Percentiles rank a stretch among this genome's conserved stretches.
Evolutionary conservation across 495 filamentous ascomycete species (phyloP).

Genomic region (Penicillium argentinense): DNA sequence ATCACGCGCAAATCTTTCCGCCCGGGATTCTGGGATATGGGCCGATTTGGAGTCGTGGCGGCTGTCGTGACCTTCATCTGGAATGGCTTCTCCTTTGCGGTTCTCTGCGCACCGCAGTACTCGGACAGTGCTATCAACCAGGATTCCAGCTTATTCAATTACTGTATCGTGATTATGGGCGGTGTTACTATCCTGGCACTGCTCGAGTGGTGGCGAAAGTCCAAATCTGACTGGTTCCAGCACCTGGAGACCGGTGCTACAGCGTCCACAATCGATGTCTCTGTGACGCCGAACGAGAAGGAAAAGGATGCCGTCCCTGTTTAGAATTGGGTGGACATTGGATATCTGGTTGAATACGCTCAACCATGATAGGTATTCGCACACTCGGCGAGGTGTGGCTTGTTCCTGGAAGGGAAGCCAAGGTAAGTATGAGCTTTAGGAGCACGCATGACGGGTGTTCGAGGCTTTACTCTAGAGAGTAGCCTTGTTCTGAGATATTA

Average conservation of each 20-base stretch:
- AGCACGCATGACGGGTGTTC: slow-evolving; percentile 41
- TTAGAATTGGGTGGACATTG: too few species aligned
- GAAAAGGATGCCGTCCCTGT: background rate
- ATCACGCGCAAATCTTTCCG: slow-evolving; percentile 33
- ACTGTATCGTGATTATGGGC: slow-evolving; percentile 39
- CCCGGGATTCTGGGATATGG: slow-evolving; percentile 32
- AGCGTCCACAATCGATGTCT: slow-evolving; percentile 11
- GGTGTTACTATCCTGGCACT: slow-evolving; percentile 34
- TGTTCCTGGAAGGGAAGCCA: background rate
- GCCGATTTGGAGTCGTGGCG: slow-evolving; percentile 27
- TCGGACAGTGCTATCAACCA: slow-evolving; percentile 23
- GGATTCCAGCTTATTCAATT: slow-evolving; percentile 34
- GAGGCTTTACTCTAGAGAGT: slow-evolving; percentile 28
- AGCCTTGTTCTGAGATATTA: slow-evolving; percentile 47
- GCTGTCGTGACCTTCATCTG: slow-evolving; percentile 37
- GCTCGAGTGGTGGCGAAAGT: slow-evolving; percentile 39
- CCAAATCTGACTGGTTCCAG: slow-evolving; percentile 31
- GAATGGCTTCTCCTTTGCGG: slow-evolving; percentile 37
- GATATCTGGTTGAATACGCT: too few species aligned
- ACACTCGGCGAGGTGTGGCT: background rate
- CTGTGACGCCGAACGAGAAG: background rate
- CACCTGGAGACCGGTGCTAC: slow-evolving; percentile 27
- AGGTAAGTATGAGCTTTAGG: slow-evolving; percentile 18
- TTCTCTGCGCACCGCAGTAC: slow-evolving; percentile 37
- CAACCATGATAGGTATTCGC: too few species aligned